Percentiles rank a stretch among this genome's conserved stretches.
These are phyloP conservation scores for Leptographium radiaticola DNA, from an alignment of 2,329 filamentous ascomycete species.

Conservation along the genomic window DNA sequence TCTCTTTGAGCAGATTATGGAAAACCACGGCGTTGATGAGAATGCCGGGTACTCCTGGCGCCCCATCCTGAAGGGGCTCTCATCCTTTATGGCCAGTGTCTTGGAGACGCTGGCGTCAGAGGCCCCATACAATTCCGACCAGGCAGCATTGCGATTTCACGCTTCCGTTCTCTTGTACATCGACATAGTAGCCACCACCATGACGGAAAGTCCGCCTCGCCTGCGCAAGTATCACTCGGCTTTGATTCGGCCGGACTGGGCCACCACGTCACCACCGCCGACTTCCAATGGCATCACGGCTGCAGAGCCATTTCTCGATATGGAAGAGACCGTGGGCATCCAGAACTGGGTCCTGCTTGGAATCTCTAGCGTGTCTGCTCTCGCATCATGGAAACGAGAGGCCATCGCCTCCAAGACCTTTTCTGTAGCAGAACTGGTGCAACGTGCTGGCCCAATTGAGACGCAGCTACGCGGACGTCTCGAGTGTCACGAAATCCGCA, in stretches of 20 bases:
- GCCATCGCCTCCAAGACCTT: conserved; percentile 28
- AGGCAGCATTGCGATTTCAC: conserved; percentile 21
- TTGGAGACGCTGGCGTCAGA: not conserved
- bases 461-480: conserved; percentile 22
- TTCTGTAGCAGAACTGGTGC: conserved; percentile 30
- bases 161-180: conserved; percentile 21
- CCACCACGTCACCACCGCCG: not conserved
- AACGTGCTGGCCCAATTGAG: conserved; percentile 28
- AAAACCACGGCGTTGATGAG: conserved; percentile 13
- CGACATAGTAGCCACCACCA: conserved; percentile 23
- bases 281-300: conserved; percentile 3
- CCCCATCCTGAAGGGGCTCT: conserved; percentile 13
- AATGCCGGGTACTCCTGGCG: conserved; percentile 8
- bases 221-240: conserved; percentile 18
- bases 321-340: conserved; percentile 40
- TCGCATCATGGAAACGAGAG: conserved; percentile 43
- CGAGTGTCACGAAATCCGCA: conserved; percentile 13
- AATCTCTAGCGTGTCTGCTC: conserved; percentile 38
- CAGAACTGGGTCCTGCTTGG: conserved; percentile 43
- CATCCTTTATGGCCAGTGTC: not conserved
- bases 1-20: conserved; percentile 23
- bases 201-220: conserved; percentile 19
- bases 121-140: conserved; percentile 17
- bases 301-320: conserved; percentile 19
- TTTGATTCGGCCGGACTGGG: conserved; percentile 16